Base-by-base conservation (phyloP, 2,329 filamentous ascomycete species). In the Ceratocystis papillata region DNA sequence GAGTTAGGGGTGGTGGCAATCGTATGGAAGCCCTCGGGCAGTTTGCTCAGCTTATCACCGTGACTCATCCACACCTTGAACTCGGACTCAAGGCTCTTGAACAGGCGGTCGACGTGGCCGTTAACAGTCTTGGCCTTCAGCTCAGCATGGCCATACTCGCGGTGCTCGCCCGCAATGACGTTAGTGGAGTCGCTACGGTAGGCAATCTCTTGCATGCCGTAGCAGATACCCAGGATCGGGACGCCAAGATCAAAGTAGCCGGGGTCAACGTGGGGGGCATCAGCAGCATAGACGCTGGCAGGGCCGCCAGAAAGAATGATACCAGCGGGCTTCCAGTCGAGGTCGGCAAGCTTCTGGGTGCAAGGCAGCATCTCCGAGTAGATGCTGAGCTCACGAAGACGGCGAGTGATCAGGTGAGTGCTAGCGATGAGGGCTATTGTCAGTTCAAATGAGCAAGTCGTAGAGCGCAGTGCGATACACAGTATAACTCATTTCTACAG, bases 281-380 rank as follows among this genome's bases (percentile, higher is more conserved):
- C 88, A 41, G 85, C 77, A 66, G 91, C 89, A 73, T 96, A 96
- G 64, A 96, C 92, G 2, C 87, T 92, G 65, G 78, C 78, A n/a
- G 82, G 82, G 4, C 77, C 78, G 66, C 78, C 78, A 33, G 73
- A 75, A 10, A 78, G 68, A 66, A 96, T 88, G 69, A 97, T 85
- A 70, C 92, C 93, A 73, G 87, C 88, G 22, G 93, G 93, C 73
- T 85, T 90, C 80, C 83, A 96, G 60, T 80, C 74, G 44, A 96
- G 81, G 66, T 94, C 89, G 5, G 83, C 78, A 25, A 95, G 76
- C 79, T 93, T 93, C 72, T 88, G 86, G 59, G 87, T 95, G 77
- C 91, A 96, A 25, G 89, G 89, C 55, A 95, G 84, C 86, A 96
- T 88, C 78, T 96, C 91, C 69, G 85, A 85, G 79, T 89, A 96